Percentiles rank a stretch among this genome's conserved stretches.
These are phyloP conservation scores for Peronospora belbahrii DNA, from an alignment of 352 stramenopile genomes.

Conservation along the genomic window DNA sequence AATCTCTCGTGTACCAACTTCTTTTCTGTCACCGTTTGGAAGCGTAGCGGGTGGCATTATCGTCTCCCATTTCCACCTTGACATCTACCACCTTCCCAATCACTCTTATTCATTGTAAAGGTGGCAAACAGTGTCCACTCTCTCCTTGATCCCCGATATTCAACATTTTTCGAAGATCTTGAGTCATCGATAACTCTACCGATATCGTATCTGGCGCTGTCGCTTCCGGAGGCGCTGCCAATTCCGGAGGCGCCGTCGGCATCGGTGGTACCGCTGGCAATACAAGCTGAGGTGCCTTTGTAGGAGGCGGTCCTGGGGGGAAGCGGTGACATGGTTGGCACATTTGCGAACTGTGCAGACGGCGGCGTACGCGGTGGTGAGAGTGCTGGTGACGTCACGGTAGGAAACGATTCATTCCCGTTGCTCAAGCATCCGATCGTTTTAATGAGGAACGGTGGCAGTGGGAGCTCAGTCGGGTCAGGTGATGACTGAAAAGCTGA, in stretches of 20 bases:
- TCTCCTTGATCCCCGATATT: conserved; percentile 52
- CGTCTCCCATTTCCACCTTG: not conserved
- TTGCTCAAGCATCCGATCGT: conserved; percentile 3
- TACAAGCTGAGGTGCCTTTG: conserved; percentile 20
- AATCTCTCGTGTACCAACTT: conserved; percentile 4
- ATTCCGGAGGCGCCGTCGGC: conserved; percentile 29
- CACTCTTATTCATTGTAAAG: not conserved
- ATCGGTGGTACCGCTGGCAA: conserved; percentile 23
- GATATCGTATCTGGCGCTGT: conserved; percentile 26
- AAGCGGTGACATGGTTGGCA: conserved; percentile 14
- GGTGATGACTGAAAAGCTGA: conserved; percentile 78
- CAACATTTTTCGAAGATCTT: conserved; percentile 69
- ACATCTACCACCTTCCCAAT: conserved; percentile 1
- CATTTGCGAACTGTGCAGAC: conserved; percentile 6
- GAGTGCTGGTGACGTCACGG: conserved; percentile 5
- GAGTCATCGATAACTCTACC: conserved; percentile 69
- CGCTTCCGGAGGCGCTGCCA: conserved; percentile 16
- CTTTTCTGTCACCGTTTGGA: conserved; percentile 9
- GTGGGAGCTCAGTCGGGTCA: conserved; percentile 57
- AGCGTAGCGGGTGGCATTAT: not conserved
- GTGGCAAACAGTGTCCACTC: not conserved
- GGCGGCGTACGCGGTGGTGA: conserved; percentile 20
- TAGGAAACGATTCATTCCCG: not conserved
- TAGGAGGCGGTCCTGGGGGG: conserved; percentile 13
- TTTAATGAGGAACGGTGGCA: conserved; percentile 60